phyloP scores from a whole-genome alignment of 2,329 filamentous ascomycete genomes.

The Leptographium procerum region DNA sequence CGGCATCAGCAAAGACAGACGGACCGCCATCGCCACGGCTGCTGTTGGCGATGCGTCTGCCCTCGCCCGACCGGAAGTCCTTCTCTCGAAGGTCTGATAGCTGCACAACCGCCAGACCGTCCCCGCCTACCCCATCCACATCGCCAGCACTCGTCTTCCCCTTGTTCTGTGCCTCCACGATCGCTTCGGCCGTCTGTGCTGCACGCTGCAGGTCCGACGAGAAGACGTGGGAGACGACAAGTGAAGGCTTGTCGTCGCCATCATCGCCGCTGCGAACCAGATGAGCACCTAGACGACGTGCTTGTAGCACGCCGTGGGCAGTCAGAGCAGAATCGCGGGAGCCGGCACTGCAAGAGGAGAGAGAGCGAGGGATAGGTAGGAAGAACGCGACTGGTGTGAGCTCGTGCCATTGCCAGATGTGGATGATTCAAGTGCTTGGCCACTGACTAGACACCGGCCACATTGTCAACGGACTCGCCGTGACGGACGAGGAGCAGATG shows the following conservation, averaged over 20 bases:
- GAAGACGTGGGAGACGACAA: slow-evolving; percentile 31
- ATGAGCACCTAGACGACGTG: slow-evolving; percentile 56
- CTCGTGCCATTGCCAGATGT: background rate
- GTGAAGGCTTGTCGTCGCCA: slow-evolving; percentile 9
- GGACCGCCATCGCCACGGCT: background rate
- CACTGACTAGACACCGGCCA: slow-evolving; percentile 58
- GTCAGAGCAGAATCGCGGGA: slow-evolving; percentile 71
- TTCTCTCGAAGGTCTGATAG: slow-evolving; percentile 53
- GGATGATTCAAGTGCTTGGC: slow-evolving; percentile 22
- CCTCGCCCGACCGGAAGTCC: slow-evolving; percentile 63
- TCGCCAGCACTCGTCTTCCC: background rate
- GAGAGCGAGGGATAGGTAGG: too few relatives aligned
- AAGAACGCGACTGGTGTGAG: background rate
- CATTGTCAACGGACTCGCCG: slow-evolving; percentile 85
- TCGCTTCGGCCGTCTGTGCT: slow-evolving; percentile 54
- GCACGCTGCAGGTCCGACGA: slow-evolving; percentile 70
- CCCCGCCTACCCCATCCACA: background rate
- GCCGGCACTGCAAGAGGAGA: slow-evolving; percentile 46
- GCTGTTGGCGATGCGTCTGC: slow-evolving; percentile 38
- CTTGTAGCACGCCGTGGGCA: slow-evolving; percentile 69
- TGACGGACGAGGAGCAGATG: slow-evolving; percentile 71
- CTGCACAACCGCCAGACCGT: slow-evolving; percentile 21
- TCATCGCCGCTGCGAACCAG: slow-evolving; percentile 27
- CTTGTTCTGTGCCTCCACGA: slow-evolving; percentile 40
- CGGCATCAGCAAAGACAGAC: slow-evolving; percentile 35